Evolutionary conservation across 441 rosid genomes (phyloP).

Genomic region (Populus trichocarpa): DNA sequence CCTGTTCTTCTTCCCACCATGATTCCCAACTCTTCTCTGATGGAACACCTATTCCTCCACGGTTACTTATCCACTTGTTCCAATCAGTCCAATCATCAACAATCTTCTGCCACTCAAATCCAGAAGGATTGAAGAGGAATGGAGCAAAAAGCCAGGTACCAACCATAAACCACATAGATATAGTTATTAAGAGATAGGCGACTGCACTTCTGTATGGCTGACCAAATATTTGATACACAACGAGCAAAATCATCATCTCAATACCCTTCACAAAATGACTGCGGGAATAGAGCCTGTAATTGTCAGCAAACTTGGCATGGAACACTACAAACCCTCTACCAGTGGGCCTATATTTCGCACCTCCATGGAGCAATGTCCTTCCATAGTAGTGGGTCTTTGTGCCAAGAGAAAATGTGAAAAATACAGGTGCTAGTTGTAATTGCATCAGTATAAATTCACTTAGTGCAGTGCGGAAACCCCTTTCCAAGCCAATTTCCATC

Average conservation of each 20-base stretch:
- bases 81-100: constrained; percentile 99
- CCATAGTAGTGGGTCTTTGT: constrained; percentile 98
- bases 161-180: constrained; percentile 99
- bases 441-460: constrained; percentile 99
- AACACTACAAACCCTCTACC: constrained; percentile 99
- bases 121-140: constrained; percentile 97
- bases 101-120: constrained; percentile 99
- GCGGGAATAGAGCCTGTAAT: constrained; percentile 92
- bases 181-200: constrained; percentile 82
- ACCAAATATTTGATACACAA: constrained; percentile 88
- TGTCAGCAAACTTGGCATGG: constrained; percentile 98
- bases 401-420: constrained; percentile 98
- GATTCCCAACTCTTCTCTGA: constrained; percentile 99
- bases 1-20: constrained; percentile 99
- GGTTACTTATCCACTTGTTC: constrained; percentile 95
- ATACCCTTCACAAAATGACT: constrained; percentile 98
- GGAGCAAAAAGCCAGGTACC: constrained; percentile 99
- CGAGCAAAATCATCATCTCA: constrained; percentile 90
- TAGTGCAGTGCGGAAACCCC: constrained; percentile 94
- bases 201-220: constrained; percentile 79
- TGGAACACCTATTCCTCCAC: constrained; percentile 95
- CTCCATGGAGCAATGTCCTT: constrained; percentile 95
- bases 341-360: constrained; percentile 95
- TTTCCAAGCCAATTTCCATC: constrained; percentile 98
- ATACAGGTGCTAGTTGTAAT: constrained; percentile 94